A percentile compares a stretch with the other conserved stretches of the same genome.
Evolutionary conservation across 805 yeast species (phyloP).

Genomic region (Yarrowia bubula): DNA sequence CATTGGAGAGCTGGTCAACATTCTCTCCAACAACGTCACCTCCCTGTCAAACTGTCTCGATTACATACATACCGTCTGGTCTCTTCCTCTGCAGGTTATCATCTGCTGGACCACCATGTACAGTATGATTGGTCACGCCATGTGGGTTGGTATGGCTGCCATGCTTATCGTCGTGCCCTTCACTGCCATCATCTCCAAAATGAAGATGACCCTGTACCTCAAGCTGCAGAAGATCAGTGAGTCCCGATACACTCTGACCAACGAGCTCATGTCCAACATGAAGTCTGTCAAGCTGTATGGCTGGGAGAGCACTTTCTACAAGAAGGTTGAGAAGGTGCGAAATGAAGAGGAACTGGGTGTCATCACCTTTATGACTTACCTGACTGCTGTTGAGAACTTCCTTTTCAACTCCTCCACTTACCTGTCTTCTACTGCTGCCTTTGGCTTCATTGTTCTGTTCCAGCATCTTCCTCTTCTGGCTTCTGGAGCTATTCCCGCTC

Average conservation of each 20-base stretch:
- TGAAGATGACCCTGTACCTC: conserved; percentile 44
- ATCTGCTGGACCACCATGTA: conserved; percentile 74
- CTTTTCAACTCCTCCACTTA: conserved; percentile 86
- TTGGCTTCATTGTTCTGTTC: conserved; percentile 69
- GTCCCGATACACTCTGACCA: conserved; percentile 81
- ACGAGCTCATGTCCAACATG: conserved; percentile 83
- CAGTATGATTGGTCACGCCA: conserved; percentile 71
- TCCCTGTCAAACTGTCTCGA: conserved; percentile 45
- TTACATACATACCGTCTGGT: conserved; percentile 78
- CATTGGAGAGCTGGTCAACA: conserved; percentile 90
- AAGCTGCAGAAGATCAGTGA: conserved; percentile 84
- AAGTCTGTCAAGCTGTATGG: conserved; percentile 91
- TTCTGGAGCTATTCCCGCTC: conserved; percentile 73
- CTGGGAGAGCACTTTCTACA: conserved; percentile 88
- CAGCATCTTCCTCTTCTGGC: conserved; percentile 72
- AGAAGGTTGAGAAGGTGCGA: conserved; percentile 74
- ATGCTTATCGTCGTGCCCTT: conserved; percentile 77
- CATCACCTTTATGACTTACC: conserved; percentile 67
- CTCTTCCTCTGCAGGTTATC: conserved; percentile 84
- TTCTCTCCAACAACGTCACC: conserved; percentile 72
- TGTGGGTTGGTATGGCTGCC: conserved; percentile 88
- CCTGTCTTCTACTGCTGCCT: conserved; percentile 84
- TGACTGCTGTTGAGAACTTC: conserved; percentile 66
- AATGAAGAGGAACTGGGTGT: conserved; percentile 81
- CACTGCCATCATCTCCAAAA: conserved; percentile 64